Evolutionary conservation across 1,284 basidiomycete genomes (phyloP).

Genomic region (Kwoniella shivajii): DNA sequence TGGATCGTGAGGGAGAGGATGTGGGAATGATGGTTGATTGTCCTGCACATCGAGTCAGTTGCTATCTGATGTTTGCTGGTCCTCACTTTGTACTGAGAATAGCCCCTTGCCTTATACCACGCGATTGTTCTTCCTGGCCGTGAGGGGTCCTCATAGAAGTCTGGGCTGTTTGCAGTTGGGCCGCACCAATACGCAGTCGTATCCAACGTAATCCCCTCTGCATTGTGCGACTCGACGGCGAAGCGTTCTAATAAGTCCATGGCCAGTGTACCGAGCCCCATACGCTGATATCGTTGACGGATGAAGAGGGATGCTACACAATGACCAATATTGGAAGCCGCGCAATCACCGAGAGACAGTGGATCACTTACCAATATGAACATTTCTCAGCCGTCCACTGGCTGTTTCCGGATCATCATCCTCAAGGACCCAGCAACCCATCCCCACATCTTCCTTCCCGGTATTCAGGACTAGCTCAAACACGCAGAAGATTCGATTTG

Average conservation of each 20-base stretch:
- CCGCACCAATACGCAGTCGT: slow-evolving; percentile 24
- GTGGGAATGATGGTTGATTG: too few species aligned
- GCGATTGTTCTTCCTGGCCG: slow-evolving; percentile 10
- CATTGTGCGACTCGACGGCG: slow-evolving; percentile 21
- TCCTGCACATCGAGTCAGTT: too few species aligned
- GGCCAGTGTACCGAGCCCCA: slow-evolving; percentile 20
- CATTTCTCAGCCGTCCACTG: slow-evolving; percentile 9
- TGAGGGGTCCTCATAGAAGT: slow-evolving; percentile 9
- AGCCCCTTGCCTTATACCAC: slow-evolving; percentile 32
- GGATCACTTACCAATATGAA: slow-evolving; percentile 25
- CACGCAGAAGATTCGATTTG: slow-evolving; percentile 22
- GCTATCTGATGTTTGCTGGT: too few species aligned
- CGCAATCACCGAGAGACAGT: neutral
- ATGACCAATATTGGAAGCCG: neutral
- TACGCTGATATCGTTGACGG: slow-evolving; percentile 18
- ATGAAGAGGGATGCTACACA: slow-evolving; percentile 36
- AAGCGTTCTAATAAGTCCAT: slow-evolving; percentile 30
- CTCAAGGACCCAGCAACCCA: slow-evolving; percentile 31
- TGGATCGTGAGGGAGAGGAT: too few species aligned
- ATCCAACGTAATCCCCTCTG: slow-evolving; percentile 32
- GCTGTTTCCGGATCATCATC: slow-evolving; percentile 25
- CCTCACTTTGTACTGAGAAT: too few species aligned
- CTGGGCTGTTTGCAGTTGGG: neutral
- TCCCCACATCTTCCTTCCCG: slow-evolving; percentile 22
- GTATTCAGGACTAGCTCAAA: slow-evolving; percentile 12